phyloP scores from a whole-genome alignment of 2,329 filamentous ascomycete species.

The Neopestalotiopsis sp. region DNA sequence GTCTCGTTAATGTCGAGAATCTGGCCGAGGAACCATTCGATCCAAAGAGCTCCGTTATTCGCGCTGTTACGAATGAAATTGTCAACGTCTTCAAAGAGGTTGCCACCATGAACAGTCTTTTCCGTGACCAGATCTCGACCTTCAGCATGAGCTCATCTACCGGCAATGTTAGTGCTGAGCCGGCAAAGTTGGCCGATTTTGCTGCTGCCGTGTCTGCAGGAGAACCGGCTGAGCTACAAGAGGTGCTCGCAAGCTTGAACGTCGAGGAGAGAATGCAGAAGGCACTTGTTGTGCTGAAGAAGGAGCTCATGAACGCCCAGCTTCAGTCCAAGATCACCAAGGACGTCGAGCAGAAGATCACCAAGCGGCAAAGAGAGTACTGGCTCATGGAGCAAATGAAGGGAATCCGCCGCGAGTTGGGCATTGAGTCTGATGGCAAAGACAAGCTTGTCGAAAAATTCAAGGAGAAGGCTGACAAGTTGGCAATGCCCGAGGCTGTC shows the following conservation, averaged over 20 bases:
- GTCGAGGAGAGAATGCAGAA: conserved; percentile 93
- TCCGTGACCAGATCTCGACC: conserved; percentile 95
- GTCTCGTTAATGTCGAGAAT: conserved; percentile 94
- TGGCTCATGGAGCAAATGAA: conserved; percentile 99
- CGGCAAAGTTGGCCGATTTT: conserved; percentile 94
- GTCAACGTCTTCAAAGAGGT: conserved; percentile 99
- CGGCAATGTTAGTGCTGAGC: conserved; percentile 93
- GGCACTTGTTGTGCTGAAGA: conserved; percentile 90
- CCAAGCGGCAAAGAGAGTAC: conserved; percentile 96
- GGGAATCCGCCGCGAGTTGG: conserved; percentile 92
- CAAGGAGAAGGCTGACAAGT: conserved; percentile 89
- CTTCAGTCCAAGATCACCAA: conserved; percentile 97
- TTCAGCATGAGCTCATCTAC: conserved; percentile 96
- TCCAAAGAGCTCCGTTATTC: conserved; percentile 85
- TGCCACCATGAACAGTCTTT: conserved; percentile 89
- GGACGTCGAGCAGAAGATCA: conserved; percentile 96
- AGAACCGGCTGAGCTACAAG: conserved; percentile 89
- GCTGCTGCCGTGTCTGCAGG: conserved; percentile 96
- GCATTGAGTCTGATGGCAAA: conserved; percentile 96
- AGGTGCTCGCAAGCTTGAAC: conserved; percentile 86
- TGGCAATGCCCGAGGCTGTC: conserved; percentile 96
- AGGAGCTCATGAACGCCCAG: conserved; percentile 97
- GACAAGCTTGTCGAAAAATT: conserved; percentile 98
- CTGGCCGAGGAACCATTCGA: conserved; percentile 87
- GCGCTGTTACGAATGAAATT: conserved; percentile 94